A percentile compares a stretch with the other conserved stretches of the same genome.
Conservation (phyloP, 352 stramenopile species). For the Phytopythium sindhum region DNA sequence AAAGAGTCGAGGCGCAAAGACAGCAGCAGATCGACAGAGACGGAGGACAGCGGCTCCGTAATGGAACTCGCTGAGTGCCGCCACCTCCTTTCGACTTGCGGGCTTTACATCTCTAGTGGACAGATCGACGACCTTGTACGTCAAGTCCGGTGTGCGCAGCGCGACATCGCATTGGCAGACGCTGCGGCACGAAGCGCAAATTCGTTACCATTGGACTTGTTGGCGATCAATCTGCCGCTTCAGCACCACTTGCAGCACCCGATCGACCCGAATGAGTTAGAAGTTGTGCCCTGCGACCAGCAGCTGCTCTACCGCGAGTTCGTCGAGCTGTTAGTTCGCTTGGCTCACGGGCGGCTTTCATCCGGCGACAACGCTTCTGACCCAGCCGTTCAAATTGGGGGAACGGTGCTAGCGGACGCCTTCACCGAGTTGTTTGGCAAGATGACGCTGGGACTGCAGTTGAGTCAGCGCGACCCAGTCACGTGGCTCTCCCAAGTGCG, state of each 20-base stretch:
- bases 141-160: slow-evolving; percentile 34
- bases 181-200: slow-evolving; percentile 11
- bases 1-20: slow-evolving; percentile 17
- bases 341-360: slow-evolving; percentile 30
- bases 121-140: slow-evolving; percentile 38
- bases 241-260: slow-evolving; percentile 21
- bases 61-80: slow-evolving; percentile 53
- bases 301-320: slow-evolving; percentile 60
- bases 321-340: slow-evolving; percentile 59
- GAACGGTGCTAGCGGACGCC: slow-evolving; percentile 25
- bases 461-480: slow-evolving; percentile 12
- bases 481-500: slow-evolving; percentile 24
- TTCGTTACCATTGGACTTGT: slow-evolving; percentile 12
- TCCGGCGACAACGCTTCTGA: slow-evolving; percentile 10
- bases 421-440: slow-evolving; percentile 45
- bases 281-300: slow-evolving; percentile 34
- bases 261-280: slow-evolving; percentile 15
- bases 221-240: slow-evolving; percentile 13
- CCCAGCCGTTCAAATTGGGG: slow-evolving; percentile 1
- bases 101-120: slow-evolving; percentile 33
- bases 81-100: slow-evolving; percentile 39
- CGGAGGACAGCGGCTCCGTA: slow-evolving; percentile 23
- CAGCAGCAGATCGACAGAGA: slow-evolving; percentile 4
- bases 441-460: slow-evolving; percentile 29
- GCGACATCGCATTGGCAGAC: slow-evolving; percentile 17